Evolutionary conservation across 129 eudicot genomes (phyloP), one percentile per base, ranked within the genome.

Genomic region (Glebionis coronaria): DNA sequence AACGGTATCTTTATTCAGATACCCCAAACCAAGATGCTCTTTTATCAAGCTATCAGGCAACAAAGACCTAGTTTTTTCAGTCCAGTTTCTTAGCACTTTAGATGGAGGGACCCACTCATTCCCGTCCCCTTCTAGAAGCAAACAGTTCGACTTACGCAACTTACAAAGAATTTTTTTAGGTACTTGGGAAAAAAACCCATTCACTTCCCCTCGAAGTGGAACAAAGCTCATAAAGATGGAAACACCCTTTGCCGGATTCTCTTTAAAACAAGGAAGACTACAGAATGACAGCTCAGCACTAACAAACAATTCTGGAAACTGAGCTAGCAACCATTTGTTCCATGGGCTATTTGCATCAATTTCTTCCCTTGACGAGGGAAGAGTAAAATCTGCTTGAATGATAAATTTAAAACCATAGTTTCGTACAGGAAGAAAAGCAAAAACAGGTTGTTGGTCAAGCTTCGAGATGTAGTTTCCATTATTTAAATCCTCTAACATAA

Each of bases 291-390:
- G 78, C 73, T 82, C 80, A 11, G 96, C 84, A 81, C 57, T 68
- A 61, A 89, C 85, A 75, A 89, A 89, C 67, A 89, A 81, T 46
- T 72, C 73, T 63, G 96, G 96, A 75, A 89, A 83, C 67, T 83
- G 87, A 2, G 96, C 83, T 53, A 89, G 66, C 70, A 89, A 62
- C 93, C 93, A 85, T 50, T 89, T 93, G 73, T 89, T 89, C 96
- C 96, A 89, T 12, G 90, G 85, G 63, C 90, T 89, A 79, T 85
- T 79, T 18, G 81, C 96, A 69, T 89, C 96, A 65, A 89, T 94
- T 75, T 83, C 96, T 65, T 89, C 96, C 68, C 96, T 79, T 60
- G 96, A 89, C 9, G 96, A 89, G 64, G 96, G 96, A 71, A 89
- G 86, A 49, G 79, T 80, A 79, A 89, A 89, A 79, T 89, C 96